phyloP scores from a whole-genome alignment of 768 basidiomycete species.

The Peribolospora kevripleyi region DNA sequence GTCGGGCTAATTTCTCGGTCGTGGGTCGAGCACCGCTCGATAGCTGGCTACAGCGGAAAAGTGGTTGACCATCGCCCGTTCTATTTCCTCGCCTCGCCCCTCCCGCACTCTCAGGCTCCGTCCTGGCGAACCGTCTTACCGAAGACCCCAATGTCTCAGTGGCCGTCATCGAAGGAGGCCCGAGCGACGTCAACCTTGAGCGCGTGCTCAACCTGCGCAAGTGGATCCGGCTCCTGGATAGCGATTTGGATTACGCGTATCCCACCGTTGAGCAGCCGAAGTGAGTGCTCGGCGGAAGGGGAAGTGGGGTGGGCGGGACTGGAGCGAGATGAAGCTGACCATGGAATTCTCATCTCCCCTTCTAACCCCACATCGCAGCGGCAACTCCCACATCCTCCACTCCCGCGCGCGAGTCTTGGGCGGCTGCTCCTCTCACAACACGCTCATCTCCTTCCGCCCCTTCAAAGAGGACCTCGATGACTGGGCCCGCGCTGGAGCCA shows the following conservation, averaged over 20 bases:
- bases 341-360: too few species aligned
- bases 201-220: not conserved
- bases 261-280: not conserved
- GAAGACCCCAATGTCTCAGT: slow-evolving; percentile 17
- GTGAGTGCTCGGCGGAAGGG: too few species aligned
- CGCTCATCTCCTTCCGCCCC: slow-evolving; percentile 2
- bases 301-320: too few species aligned
- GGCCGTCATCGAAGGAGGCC: not conserved
- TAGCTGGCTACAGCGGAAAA: too few species aligned
- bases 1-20: too few species aligned
- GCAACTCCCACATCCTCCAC: slow-evolving; percentile 1
- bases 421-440: not conserved
- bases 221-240: not conserved
- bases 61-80: too few species aligned
- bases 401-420: not conserved
- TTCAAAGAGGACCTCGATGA: slow-evolving; percentile 1
- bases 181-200: not conserved
- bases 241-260: not conserved
- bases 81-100: not conserved
- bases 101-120: slow-evolving; percentile 15
- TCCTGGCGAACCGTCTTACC: slow-evolving; percentile 22
- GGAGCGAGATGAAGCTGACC: too few species aligned
- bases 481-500: not conserved
- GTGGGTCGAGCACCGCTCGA: too few species aligned
- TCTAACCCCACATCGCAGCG: not conserved